Evolutionary conservation across 2,329 filamentous ascomycete genomes (phyloP), one percentile per base, ranked within the genome.

Genomic region (Lachnellula occidentalis): DNA sequence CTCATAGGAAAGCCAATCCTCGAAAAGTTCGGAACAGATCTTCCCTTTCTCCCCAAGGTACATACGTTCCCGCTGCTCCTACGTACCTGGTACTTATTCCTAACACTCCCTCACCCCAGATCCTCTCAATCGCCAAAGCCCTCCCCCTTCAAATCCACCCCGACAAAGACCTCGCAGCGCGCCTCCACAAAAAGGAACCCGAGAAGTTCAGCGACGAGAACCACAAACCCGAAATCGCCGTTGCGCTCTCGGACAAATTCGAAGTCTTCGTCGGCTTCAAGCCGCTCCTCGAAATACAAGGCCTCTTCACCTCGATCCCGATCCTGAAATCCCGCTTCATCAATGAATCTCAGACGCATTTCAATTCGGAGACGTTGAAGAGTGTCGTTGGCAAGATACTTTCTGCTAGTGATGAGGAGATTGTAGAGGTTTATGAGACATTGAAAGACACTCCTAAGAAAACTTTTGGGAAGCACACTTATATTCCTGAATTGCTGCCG

Each of bases 201-300:
- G 70, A 81, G 2, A 78, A 82, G 54, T 91, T 87, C 68, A 81
- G 80, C 1, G 87, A 92, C 60, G 73, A 79, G 2, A 91, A 91
- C 68, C 87, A 91, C 74, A 91, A 91, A 71, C 87, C 88, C 1
- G 87, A 92, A 66, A 91, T 92, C 51, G 87, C 87, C 1, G 74
- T 92, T 1, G 87, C 87, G 0, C 71, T 91, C 1, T 77, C 79
- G n/a, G n/a, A n/a, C 12, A 79, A 82, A 21, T 91, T 92, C 63
- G 87, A 91, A 68, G 82, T 87, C 0, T 91, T 92, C 62, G 85
- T 83, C 9, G 87, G 87, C 5, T 91, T 85, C 74, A 90, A 88
- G 65, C 82, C 85, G 0, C 72, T 87, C 0, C 65, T 70, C 9
- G 74, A 83, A 2, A 83, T 91, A 54, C 70, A 81, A 34, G 66